Conservation (phyloP, 169 alveolate genomes). For the Eimeria sp. region DNA sequence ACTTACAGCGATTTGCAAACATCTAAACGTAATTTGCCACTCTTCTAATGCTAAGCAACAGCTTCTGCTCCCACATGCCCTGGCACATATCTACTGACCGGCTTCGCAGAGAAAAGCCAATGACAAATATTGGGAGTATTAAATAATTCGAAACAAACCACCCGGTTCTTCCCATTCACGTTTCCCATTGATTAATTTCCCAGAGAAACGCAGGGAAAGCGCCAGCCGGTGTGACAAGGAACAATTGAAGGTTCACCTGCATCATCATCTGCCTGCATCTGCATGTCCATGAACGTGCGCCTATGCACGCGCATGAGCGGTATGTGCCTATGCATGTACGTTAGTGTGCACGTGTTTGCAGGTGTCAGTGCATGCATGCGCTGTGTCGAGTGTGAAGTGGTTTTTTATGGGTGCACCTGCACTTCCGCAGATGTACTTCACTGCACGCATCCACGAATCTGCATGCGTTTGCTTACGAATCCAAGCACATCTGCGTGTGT, state of each 20-base stretch:
- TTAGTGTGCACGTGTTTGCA: slow-evolving; percentile 42
- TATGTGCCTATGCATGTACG: slow-evolving; percentile 29
- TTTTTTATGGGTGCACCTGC: no score
- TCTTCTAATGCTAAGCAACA: no score
- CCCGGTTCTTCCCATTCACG: not conserved
- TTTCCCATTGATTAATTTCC: not conserved
- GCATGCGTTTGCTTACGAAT: no score
- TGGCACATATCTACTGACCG: not conserved
- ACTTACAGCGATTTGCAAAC: no score
- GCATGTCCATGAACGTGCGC: not conserved
- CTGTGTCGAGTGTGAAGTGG: no score
- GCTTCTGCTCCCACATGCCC: no score
- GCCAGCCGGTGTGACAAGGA: slow-evolving; percentile 55
- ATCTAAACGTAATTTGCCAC: no score
- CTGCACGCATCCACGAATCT: no score
- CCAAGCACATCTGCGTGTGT: no score
- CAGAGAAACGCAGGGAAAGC: slow-evolving; percentile 14
- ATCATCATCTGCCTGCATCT: not conserved
- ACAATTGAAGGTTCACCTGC: slow-evolving; percentile 7
- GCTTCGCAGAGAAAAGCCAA: not conserved
- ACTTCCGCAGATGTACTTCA: no score
- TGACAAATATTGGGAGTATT: not conserved
- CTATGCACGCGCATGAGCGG: not conserved
- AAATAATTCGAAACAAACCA: slow-evolving; percentile 58
- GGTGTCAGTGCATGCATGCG: no score